Percentiles rank a stretch among this genome's conserved stretches.
These are phyloP conservation scores for Piromyces sp. DNA, from an alignment of 192 early-diverging fungal genomes.

Conservation along the genomic window DNA sequence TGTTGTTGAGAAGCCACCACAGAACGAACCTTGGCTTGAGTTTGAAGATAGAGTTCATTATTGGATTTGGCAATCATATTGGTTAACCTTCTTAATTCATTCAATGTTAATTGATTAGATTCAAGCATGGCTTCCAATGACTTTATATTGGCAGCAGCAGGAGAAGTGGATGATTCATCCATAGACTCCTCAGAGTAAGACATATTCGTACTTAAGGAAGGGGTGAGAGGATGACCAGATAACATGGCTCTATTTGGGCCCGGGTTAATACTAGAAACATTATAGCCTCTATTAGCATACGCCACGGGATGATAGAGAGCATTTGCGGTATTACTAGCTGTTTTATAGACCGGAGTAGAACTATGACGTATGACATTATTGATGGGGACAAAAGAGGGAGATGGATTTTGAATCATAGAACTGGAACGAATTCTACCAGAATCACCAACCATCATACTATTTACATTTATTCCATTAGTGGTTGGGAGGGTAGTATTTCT, in stretches of 20 bases:
- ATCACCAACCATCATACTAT: neutral
- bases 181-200: neutral
- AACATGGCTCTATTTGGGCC: no score
- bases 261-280: neutral
- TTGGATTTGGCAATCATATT: neutral
- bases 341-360: neutral
- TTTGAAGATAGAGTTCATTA: neutral
- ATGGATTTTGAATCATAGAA: neutral
- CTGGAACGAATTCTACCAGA: neutral
- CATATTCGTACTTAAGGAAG: neutral
- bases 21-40: neutral
- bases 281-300: neutral
- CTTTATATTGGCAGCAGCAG: neutral
- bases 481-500: no score
- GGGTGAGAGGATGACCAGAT: no score
- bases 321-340: neutral
- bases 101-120: neutral
- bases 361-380: neutral
- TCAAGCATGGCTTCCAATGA: neutral
- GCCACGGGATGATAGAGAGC: neutral
- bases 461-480: neutral
- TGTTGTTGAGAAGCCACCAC: neutral
- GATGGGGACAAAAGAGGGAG: neutral
- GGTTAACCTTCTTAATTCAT: neutral
- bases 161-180: neutral